Evolutionary conservation across 176 grass and related monocot species (phyloP).

Genomic region (Typha latifolia): DNA sequence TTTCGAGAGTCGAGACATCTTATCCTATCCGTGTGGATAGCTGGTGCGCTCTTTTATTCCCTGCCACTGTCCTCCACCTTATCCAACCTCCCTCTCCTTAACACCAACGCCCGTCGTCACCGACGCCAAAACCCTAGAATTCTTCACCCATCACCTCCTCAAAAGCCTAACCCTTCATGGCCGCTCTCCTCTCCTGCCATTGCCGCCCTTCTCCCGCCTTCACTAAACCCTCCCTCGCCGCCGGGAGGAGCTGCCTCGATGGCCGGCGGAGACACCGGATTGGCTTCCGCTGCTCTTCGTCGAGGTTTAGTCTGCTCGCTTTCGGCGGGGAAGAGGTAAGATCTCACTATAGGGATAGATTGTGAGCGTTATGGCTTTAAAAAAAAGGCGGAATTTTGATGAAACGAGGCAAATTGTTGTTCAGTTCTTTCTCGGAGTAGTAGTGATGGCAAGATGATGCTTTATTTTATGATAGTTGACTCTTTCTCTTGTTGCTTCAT

Average conservation of each 20-base stretch:
- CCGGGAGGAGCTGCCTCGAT: background rate
- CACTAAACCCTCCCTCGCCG: conserved; percentile 8
- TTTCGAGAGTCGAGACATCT: no score
- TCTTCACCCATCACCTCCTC: background rate
- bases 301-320: conserved; percentile 17
- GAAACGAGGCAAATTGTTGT: conserved; percentile 6
- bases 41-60: no score
- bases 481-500: no score
- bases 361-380: conserved; percentile 10
- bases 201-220: conserved; percentile 28
- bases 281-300: conserved; percentile 35
- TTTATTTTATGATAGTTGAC: background rate
- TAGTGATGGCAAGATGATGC: background rate
- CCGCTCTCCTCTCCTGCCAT: conserved; percentile 48
- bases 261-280: conserved; percentile 12
- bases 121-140: no score
- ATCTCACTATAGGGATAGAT: background rate
- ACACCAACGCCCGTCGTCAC: background rate
- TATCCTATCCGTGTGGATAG: conserved; percentile 1
- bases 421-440: background rate
- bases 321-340: conserved; percentile 8
- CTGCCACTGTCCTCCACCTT: background rate
- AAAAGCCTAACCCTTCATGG: conserved; percentile 8
- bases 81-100: conserved; percentile 2
- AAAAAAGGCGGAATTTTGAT: background rate